Conservation (phyloP, 2,329 filamentous ascomycete species). For the Penicillium oxalicum region DNA sequence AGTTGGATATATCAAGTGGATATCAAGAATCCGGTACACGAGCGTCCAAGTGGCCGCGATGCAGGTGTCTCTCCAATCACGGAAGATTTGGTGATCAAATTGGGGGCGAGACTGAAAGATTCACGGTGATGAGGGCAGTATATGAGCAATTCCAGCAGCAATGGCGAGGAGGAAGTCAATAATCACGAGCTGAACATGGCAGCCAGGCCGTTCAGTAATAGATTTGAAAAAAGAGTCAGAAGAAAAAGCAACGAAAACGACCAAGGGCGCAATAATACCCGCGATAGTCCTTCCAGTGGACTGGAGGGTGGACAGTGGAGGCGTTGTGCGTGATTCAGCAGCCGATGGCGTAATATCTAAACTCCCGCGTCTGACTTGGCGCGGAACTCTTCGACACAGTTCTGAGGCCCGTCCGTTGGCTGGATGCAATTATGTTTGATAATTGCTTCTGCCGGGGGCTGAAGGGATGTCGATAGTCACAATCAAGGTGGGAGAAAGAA, state of each 20-base stretch:
- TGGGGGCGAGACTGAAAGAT: background rate
- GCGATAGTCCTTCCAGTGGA: too few species aligned
- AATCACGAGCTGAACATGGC: constrained; percentile 14
- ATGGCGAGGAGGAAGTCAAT: constrained; percentile 6
- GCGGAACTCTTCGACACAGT: too few species aligned
- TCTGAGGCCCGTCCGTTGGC: too few species aligned
- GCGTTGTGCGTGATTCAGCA: constrained; percentile 17
- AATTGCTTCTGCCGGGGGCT: too few species aligned
- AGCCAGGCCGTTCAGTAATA: constrained; percentile 4
- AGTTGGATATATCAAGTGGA: too few species aligned
- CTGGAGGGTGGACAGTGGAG: background rate
- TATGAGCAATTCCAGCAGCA: too few species aligned
- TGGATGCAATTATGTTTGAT: too few species aligned
- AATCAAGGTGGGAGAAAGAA: too few species aligned
- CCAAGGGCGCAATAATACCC: background rate
- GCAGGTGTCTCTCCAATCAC: too few species aligned
- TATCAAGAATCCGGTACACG: too few species aligned
- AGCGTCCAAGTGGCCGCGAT: too few species aligned
- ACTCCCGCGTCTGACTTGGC: constrained; percentile 12
- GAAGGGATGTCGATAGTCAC: too few species aligned
- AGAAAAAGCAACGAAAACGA: constrained; percentile 3
- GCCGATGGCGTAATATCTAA: constrained; percentile 23
- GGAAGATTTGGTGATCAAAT: background rate
- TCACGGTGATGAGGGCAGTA: background rate
- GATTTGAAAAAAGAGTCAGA: constrained; percentile 7